These are phyloP conservation scores for Hepatocystis sp. DNA, from an alignment of 169 alveolate genomes.

Conservation along the genomic window DNA sequence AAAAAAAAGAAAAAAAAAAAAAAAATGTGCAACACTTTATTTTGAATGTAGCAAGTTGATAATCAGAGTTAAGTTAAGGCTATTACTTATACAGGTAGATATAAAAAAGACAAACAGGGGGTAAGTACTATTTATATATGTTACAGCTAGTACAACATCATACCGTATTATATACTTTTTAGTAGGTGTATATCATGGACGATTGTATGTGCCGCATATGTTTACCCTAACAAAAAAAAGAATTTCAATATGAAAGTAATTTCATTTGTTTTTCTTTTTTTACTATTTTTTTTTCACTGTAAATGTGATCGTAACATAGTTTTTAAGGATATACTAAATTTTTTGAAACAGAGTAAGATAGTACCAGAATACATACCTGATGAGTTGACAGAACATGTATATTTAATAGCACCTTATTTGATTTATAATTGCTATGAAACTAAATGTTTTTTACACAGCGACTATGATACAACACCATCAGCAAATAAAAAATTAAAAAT, in stretches of 20 bases:
- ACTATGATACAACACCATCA: slow-evolving; percentile 16
- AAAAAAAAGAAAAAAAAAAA: no score
- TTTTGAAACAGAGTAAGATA: slow-evolving; percentile 32
- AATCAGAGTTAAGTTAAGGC: no score
- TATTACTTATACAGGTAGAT: no score
- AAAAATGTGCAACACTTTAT: no score
- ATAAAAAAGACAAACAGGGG: no score
- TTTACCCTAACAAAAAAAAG: no score
- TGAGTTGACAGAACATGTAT: slow-evolving; percentile 4
- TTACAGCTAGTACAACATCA: no score
- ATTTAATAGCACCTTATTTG: slow-evolving; percentile 47
- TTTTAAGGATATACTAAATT: slow-evolving; percentile 38
- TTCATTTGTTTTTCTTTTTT: neutral
- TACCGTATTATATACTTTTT: no score
- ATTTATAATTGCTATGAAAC: slow-evolving; percentile 38
- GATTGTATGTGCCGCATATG: no score
- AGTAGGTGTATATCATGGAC: no score
- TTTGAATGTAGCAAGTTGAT: no score
- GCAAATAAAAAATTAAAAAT: neutral
- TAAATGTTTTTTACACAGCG: slow-evolving; percentile 34
- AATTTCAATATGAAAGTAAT: slow-evolving; percentile 25
- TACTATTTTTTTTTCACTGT: neutral
- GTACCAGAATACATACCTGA: slow-evolving; percentile 36
- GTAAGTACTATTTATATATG: no score
- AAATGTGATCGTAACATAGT: slow-evolving; percentile 4